Evolutionary conservation across 164 flowering plant species (phyloP), one percentile per base, ranked within the genome.

Genomic region (Magnolia officinalis): DNA sequence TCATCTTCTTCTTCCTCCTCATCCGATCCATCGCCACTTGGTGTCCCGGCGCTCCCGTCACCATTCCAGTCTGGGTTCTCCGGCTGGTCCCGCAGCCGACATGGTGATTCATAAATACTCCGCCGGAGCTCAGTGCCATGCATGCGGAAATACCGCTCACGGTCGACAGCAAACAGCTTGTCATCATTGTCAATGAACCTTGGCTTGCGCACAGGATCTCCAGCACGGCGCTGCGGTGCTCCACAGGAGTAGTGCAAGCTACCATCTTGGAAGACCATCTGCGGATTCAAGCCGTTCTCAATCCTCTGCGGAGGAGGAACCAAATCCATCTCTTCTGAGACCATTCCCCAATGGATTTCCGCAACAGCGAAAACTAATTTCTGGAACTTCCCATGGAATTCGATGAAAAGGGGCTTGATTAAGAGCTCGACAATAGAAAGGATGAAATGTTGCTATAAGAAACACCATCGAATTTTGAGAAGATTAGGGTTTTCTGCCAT

Each of bases 251-350:
- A 84, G 49, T 84, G 83, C 69, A 83, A 61, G 74, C 70, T 23
- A 14, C 85, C 89, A 49, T 85, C 91, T 63, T 86, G 90, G 79
- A 83, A 92, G 50, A 88, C 84, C 78, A 89, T 83, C 77, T 84
- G 92, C 7, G 90, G 68, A 77, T 76, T 84, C 66, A 84, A 81
- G 26, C 85, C 86, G 58, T 79, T 84, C 64, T 81, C 87, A 63
- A 85, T 82, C 50, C 77, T 69, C 86, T 80, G 85, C 61, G 77
- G 85, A 18, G 76, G 29, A n/a, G 82, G 81, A 1, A 82, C 84
- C 64, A 79, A 71, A 68, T 85, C 83, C 81, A 87, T 82, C 3
- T 87, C 87, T 51, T 87, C 84, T 16, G 85, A 81, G 0, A 84
- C 87, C 89, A 85, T 86, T 10, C 19, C 16, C 6, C 6, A 5